Evolutionary conservation across 169 alveolate genomes (phyloP).

Genomic region (Cryptosporidium parvum): DNA sequence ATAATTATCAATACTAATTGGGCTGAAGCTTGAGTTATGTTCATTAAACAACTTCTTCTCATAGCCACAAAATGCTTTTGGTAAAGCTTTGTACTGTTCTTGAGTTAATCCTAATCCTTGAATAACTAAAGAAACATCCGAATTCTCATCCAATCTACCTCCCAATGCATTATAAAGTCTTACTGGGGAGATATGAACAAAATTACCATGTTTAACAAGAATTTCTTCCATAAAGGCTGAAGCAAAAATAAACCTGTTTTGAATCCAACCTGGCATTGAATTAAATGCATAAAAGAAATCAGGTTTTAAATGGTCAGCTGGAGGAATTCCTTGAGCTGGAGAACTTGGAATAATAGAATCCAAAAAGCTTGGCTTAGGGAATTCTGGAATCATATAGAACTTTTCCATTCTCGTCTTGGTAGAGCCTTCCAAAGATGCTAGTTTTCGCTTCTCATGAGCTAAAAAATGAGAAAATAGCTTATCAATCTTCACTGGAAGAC

Average conservation of each 20-base stretch:
- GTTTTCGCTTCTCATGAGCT: conserved; percentile 25
- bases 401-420: conserved; percentile 12
- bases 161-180: conserved; percentile 25
- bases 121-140: conserved; percentile 23
- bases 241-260: conserved; percentile 46
- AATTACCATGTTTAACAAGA: neutral
- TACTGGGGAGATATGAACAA: conserved; percentile 45
- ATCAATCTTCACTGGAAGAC: conserved; percentile 40
- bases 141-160: conserved; percentile 20
- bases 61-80: neutral
- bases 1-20: neutral
- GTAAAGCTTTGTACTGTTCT: neutral
- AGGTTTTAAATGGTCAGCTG: conserved; percentile 18
- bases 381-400: conserved; percentile 53
- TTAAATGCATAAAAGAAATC: conserved; percentile 40
- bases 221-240: conserved; percentile 54
- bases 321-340: conserved; percentile 51
- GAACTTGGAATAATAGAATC: conserved; percentile 54
- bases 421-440: conserved; percentile 33
- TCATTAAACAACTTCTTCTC: conserved; percentile 4
- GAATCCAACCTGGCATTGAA: conserved; percentile 44
- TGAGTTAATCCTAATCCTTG: neutral
- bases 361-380: conserved; percentile 18
- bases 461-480: conserved; percentile 61
- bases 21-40: neutral